Percentiles rank a stretch among this genome's conserved stretches.
Evolutionary conservation across 495 filamentous ascomycete species (phyloP).

Genomic region (Gamarada debralockiae): DNA sequence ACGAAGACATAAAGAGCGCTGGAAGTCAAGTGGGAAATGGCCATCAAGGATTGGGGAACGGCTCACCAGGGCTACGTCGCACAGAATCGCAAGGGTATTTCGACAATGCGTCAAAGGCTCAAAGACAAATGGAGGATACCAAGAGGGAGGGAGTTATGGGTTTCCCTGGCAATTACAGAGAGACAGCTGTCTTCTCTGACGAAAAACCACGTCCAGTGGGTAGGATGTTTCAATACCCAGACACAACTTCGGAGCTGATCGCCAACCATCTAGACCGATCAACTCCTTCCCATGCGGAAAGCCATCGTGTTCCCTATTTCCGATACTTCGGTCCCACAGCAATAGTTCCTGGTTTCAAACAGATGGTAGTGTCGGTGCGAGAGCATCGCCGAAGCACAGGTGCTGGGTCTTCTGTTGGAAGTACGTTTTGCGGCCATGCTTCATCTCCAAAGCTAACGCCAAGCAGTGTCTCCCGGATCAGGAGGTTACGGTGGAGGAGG

Average conservation of each 20-base stretch:
- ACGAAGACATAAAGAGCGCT: slow-evolving; percentile 13
- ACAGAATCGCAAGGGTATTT: slow-evolving; percentile 6
- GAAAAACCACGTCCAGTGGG: slow-evolving; percentile 28
- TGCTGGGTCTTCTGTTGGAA: slow-evolving; percentile 17
- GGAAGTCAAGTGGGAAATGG: not conserved
- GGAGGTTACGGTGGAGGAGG: slow-evolving; percentile 9
- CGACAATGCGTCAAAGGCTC: not conserved
- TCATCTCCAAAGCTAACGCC: not conserved
- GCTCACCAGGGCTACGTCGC: slow-evolving; percentile 2
- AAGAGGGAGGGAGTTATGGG: not conserved
- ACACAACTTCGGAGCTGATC: slow-evolving; percentile 12
- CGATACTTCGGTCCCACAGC: slow-evolving; percentile 85
- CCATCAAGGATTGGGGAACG: not conserved
- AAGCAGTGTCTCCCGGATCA: slow-evolving; percentile 21
- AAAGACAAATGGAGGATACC: not conserved
- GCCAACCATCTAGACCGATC: slow-evolving; percentile 8
- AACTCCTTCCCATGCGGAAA: slow-evolving; percentile 28
- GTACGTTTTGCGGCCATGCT: slow-evolving; percentile 8
- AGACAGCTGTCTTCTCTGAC: slow-evolving; percentile 28
- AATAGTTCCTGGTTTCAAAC: slow-evolving; percentile 88
- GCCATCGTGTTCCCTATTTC: slow-evolving; percentile 75
- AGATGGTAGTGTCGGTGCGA: slow-evolving; percentile 69
- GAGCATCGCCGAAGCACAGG: slow-evolving; percentile 40
- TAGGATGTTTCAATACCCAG: slow-evolving; percentile 17
- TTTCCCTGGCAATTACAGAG: slow-evolving; percentile 7